Evolutionary conservation across 805 yeast species (phyloP).

Genomic region (Starmera quercuum): DNA sequence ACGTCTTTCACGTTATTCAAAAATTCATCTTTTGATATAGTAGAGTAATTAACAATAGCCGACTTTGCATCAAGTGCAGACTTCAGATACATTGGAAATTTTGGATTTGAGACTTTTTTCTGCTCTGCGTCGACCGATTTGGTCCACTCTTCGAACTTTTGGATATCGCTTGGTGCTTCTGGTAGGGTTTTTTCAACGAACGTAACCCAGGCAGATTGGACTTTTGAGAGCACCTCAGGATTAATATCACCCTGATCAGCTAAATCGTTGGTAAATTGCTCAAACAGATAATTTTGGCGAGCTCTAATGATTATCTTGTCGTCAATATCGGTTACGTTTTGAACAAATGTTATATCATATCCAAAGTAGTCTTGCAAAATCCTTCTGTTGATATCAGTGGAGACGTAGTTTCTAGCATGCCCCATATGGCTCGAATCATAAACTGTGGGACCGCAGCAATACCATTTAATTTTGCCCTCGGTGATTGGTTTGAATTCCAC

Average conservation of each 20-base stretch:
- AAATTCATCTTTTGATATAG: constrained; percentile 27
- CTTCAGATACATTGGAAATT: constrained; percentile 74
- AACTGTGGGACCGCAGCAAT: constrained; percentile 97
- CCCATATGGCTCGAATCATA: constrained; percentile 97
- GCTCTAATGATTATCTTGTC: constrained; percentile 95
- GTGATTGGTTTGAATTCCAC: constrained; percentile 67
- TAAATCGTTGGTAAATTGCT: constrained; percentile 37
- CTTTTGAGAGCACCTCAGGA: constrained; percentile 29
- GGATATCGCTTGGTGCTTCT: constrained; percentile 24
- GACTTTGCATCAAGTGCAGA: constrained; percentile 48
- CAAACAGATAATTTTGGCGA: constrained; percentile 78
- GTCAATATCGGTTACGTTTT: constrained; percentile 97
- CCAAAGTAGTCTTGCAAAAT: constrained; percentile 87
- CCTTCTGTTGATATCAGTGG: constrained; percentile 89
- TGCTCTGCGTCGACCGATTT: constrained; percentile 38
- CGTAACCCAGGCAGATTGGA: constrained; percentile 34
- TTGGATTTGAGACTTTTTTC: constrained; percentile 57
- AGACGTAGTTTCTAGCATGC: constrained; percentile 94
- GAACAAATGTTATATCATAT: constrained; percentile 80
- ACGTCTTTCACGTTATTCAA: constrained; percentile 61
- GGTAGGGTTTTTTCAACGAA: constrained; percentile 53
- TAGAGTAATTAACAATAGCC: constrained; percentile 29
- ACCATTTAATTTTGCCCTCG: constrained; percentile 76
- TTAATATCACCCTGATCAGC: constrained; percentile 17
- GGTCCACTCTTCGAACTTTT: constrained; percentile 46